These are phyloP conservation scores for Tetracladium marchalianum DNA, from an alignment of 495 filamentous ascomycete species.

Conservation along the genomic window DNA sequence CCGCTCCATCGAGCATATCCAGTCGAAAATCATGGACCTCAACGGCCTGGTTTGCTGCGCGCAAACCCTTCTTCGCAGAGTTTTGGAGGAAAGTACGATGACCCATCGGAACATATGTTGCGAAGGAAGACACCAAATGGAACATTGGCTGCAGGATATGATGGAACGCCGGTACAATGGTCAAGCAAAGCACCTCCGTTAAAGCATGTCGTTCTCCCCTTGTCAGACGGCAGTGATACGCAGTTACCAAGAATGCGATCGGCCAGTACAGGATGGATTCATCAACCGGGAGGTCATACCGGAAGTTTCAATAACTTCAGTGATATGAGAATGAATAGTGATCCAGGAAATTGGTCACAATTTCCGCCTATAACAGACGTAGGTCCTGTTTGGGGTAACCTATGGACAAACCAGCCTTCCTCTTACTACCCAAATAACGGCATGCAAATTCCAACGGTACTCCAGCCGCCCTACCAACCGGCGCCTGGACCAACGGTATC, in stretches of 20 bases:
- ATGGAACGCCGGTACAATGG: slow-evolving; percentile 72
- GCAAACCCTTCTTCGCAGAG: slow-evolving; percentile 1
- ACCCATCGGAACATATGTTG: slow-evolving; percentile 60
- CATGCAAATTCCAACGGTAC: slow-evolving; percentile 47
- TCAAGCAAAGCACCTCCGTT: slow-evolving; percentile 64
- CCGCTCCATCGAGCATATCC: slow-evolving; percentile 14
- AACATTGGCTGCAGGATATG: slow-evolving; percentile 86
- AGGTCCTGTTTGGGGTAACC: slow-evolving; percentile 8
- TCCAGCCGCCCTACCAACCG: slow-evolving; percentile 64
- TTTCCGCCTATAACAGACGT: slow-evolving; percentile 6
- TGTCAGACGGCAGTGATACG: slow-evolving; percentile 10
- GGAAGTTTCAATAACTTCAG: slow-evolving; percentile 15
- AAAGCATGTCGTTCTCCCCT: slow-evolving; percentile 79
- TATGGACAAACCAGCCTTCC: slow-evolving; percentile 9
- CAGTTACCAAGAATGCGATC: slow-evolving; percentile 2
- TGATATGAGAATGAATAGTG: slow-evolving; percentile 5
- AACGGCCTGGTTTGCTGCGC: slow-evolving; percentile 4
- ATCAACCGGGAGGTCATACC: slow-evolving; percentile 12
- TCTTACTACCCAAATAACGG: slow-evolving; percentile 14
- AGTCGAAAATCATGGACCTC: slow-evolving; percentile 10
- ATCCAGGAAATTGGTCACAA: slow-evolving; percentile 7
- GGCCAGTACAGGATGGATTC: slow-evolving; percentile 13
- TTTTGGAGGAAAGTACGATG: slow-evolving; percentile 11
- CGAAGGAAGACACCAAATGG: slow-evolving; percentile 91
- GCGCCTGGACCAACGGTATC: slow-evolving; percentile 62